These are phyloP conservation scores for Filobasidium uniguttulatum DNA, from an alignment of 1,284 basidiomycete genomes.

Conservation along the genomic window DNA sequence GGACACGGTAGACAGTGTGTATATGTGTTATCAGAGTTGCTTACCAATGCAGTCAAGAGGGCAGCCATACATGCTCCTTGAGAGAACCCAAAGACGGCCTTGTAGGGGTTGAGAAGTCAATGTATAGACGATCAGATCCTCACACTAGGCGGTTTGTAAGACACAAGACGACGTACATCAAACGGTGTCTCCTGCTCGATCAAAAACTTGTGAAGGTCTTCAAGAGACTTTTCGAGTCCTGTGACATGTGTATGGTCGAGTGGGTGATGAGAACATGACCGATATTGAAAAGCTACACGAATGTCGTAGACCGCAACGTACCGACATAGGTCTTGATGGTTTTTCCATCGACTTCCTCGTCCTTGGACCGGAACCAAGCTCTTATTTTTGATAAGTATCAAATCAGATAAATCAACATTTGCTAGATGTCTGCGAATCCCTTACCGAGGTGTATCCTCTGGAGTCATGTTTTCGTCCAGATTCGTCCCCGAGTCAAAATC, in stretches of 20 bases:
- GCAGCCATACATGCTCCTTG: conserved; percentile 73
- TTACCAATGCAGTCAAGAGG: conserved; percentile 55
- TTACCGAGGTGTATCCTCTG: conserved; percentile 45
- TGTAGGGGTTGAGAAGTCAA: conserved; percentile 24
- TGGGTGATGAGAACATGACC: neutral
- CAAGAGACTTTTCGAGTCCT: conserved; percentile 49
- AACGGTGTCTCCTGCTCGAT: conserved; percentile 36
- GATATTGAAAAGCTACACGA: neutral
- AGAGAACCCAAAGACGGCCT: conserved; percentile 76
- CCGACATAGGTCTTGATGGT: conserved; percentile 39
- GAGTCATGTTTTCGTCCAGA: conserved; percentile 42
- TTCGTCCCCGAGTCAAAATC: conserved; percentile 47
- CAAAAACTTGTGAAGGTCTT: conserved; percentile 38
- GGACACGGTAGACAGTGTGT: neutral
- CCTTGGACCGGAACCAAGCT: conserved; percentile 59
- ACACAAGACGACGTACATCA: conserved; percentile 27
- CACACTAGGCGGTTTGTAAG: neutral
- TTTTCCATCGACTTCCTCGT: conserved; percentile 30
- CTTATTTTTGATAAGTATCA: conserved; percentile 31
- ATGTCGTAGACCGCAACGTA: conserved; percentile 18
- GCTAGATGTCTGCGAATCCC: neutral
- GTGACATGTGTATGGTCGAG: neutral
- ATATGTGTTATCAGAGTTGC: conserved; percentile 20
- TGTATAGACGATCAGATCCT: conserved; percentile 1
- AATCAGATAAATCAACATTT: neutral